Evolutionary conservation across 169 alveolate species (phyloP), one percentile per base, ranked within the genome.

Genomic region (Plasmodium adleri): DNA sequence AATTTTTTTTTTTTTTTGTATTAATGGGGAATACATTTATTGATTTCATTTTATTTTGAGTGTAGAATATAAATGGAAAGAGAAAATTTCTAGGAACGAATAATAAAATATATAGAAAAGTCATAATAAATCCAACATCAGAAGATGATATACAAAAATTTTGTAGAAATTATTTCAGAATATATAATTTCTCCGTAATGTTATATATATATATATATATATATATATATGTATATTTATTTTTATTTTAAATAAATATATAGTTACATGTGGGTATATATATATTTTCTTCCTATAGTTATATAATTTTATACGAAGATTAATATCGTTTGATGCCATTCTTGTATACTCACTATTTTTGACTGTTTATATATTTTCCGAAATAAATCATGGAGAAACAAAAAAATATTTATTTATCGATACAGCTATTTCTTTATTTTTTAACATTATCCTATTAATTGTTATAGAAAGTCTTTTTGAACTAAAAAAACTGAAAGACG

Each of bases 101-200:
- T 59, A 72, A 72, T 22, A 86, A 86, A 20, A 20, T 72, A 26
- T 86, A 86, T 68, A 86, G 92, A 72, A 86, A 86, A 86, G 88
- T 86, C 72, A 66, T 71, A 71, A 86, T 86, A 73, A 86, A 86
- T 60, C 92, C 92, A 52, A 72, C 76, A 2, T 71, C 87, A n/a
- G 92, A 86, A 86, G 92, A 86, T 43, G 92, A 86, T 24, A 47
- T 86, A 32, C 92, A 86, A 72, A 86, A 86, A 59, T 86, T 86
- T 54, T 72, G 92, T 72, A 86, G 58, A 64, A 86, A 86, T 32
- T 86, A 86, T 62, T 86, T 86, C 63, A 71, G 88, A 86, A 72
- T 72, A 86, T 86, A 86, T 72, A 56, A 58, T 24, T 86, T 86
- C 71, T 86, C 92, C 28, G 92, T 86, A 67, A 86, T 56, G 4